Base-by-base conservation (phyloP, 2,329 filamentous ascomycete genomes). In the Huntiella moniliformis region DNA sequence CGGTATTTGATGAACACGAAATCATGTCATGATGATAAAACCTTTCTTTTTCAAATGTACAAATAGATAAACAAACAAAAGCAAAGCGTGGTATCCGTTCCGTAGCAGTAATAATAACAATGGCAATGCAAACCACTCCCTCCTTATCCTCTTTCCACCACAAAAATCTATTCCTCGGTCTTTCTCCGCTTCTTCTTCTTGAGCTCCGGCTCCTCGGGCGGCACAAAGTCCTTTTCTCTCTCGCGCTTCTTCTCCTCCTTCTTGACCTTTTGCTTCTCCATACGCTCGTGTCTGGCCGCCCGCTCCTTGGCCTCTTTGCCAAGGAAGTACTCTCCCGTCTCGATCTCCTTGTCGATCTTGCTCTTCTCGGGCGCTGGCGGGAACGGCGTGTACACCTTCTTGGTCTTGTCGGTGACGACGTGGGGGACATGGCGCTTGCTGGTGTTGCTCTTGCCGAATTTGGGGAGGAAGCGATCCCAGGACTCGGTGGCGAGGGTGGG, bases 321-420 rank as follows among this genome's bases (percentile, higher is more conserved):
- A 58, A 98, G 64, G 63, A 96, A 96, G 66, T 93, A 98, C 66
- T 96, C 88, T 64, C 91, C 88, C 55, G 77, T 87, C 69, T 98
- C 91, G 67, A 98, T 94, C 71, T 98, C 88, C 63, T 86, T 65
- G 63, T 98, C 91, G 55, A 98, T 74, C 75, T 96, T 98, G 75
- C 87, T 95, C 82, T 94, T 94, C 71, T 98, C 88, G 53, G 87
- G 86, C 38, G 86, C 75, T 5, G 91, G 91, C 42, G 91, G 91
- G 77, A 98, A 98, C 7, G 91, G 88, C 53, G 92, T 98, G 69
- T 95, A 98, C 10, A 70, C 64, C 73, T 94, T 96, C 73, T 88
- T 93, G 59, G 68, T 64, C 73, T 98, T 98, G 68, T 98, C 87
- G 45, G 75, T 85, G 58, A 98, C 78, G 57, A 83, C 85, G 68